Conservation (phyloP, 2,329 filamentous ascomycete genomes). For the Stachybotrys chartarum region DNA sequence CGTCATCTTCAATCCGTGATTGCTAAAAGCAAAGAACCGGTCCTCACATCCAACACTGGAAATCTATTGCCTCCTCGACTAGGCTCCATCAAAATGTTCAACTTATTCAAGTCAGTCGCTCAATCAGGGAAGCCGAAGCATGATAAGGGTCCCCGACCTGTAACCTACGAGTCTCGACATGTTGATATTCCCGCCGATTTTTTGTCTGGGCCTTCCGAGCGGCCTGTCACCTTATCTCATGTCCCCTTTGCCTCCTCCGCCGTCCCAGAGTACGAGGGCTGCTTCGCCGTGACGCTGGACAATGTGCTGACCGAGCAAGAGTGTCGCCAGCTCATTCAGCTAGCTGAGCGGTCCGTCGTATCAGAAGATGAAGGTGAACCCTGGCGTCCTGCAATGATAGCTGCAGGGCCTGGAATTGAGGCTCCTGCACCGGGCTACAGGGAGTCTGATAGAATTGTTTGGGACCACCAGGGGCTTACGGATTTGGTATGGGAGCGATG, state of each 20-base stretch:
- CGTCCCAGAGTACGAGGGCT: slow-evolving; percentile 43
- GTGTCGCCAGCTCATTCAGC: slow-evolving; percentile 45
- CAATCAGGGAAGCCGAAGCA: too few relatives aligned
- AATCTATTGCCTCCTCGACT: too few relatives aligned
- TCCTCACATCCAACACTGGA: too few relatives aligned
- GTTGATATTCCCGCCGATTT: not conserved
- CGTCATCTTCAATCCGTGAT: too few relatives aligned
- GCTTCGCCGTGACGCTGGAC: slow-evolving; percentile 54
- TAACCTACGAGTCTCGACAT: not conserved
- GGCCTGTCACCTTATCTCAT: slow-evolving; percentile 29
- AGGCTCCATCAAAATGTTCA: too few relatives aligned
- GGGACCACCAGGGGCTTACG: slow-evolving; percentile 57
- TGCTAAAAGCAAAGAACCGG: too few relatives aligned
- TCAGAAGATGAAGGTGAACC: slow-evolving; percentile 16
- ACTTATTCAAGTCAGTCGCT: too few relatives aligned
- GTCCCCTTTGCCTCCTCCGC: slow-evolving; percentile 45
- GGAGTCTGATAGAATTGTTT: slow-evolving; percentile 71
- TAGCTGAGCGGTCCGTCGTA: slow-evolving; percentile 45
- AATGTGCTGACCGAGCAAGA: slow-evolving; percentile 48
- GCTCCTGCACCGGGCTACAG: slow-evolving; percentile 45
- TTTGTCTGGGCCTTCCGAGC: not conserved
- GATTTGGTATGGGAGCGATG: slow-evolving; percentile 57
- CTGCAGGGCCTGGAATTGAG: slow-evolving; percentile 56
- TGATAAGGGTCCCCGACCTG: too few relatives aligned
- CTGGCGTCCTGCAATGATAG: slow-evolving; percentile 66